Base-by-base conservation (phyloP, 768 basidiomycete genomes). In the Mycena rosella region DNA sequence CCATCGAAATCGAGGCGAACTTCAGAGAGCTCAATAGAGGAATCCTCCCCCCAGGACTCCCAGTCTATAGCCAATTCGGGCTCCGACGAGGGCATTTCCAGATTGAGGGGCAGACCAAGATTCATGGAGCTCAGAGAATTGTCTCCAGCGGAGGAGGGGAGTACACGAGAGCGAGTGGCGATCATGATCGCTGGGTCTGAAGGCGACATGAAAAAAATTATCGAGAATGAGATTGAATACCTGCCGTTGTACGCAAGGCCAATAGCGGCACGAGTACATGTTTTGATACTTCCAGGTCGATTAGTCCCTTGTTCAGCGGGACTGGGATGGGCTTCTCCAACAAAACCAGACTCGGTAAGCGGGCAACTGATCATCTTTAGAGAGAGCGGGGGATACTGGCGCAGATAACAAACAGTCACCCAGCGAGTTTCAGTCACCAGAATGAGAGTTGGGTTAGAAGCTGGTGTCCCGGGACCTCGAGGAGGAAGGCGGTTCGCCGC, bases 371-470 rank as follows among this genome's bases (percentile, higher is more conserved):
- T 72, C 45, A 83, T 80, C 73, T 83, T 86, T 30, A 90, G 72
- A 11, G 80, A 75, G 2, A 82, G 73, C 2, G 49, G 49, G 18
- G 73, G 51, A 69, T 85, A 84, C 51, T 85, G 79, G 18, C 86
- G 86, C 48, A 88, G 74, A 72, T 86, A 89, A 74, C 84, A 88
- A 51, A 90, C 74, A 55, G 86, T 82, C 22, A 89, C 78, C 36
- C 82, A 83, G 55, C 89, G 87, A 61, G 88, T 83, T 77, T 92
- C 87, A 0, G 91, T 91, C 18, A 93, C 87, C 15, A 92, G 80
- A 14, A 91, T 68, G 47, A 93, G 80, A 10, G 86, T 85, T n/a
- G 87, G 85, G 52, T 80, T 82, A 20, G 86, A 84, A 2, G 88
- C 75, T 5, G 87, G 87, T 20, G 85, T 84, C 13, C 70, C 70